A percentile compares a stretch with the other conserved stretches of the same genome.
phyloP scores from a whole-genome alignment of 768 basidiomycete species.

The Saitozyma podzolica region DNA sequence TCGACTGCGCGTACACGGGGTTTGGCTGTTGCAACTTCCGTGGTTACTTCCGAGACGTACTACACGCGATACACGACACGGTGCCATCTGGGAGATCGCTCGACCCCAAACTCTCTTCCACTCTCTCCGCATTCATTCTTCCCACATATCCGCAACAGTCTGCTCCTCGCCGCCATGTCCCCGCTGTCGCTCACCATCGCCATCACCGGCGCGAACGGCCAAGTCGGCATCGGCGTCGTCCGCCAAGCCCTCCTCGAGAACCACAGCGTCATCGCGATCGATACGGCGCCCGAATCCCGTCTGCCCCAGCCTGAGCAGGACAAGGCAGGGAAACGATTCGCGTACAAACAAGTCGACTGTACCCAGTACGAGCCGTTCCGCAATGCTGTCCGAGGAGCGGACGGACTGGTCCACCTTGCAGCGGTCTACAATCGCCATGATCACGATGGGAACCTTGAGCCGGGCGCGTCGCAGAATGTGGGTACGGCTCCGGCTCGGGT shows the following conservation, averaged over 20 bases:
- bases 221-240: constrained; percentile 21
- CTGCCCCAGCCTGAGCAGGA: neutral
- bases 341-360: constrained; percentile 20
- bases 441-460: constrained; percentile 11
- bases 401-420: constrained; percentile 44
- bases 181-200: constrained; percentile 15
- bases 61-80: too few relatives aligned
- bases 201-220: constrained; percentile 35
- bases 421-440: constrained; percentile 21
- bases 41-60: too few relatives aligned
- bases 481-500: constrained; percentile 3
- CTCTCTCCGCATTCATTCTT: too few relatives aligned
- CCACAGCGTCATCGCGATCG: constrained; percentile 36
- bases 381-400: constrained; percentile 24
- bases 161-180: too few relatives aligned
- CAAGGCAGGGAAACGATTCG: constrained; percentile 1
- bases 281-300: constrained; percentile 11
- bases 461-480: constrained; percentile 10
- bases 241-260: constrained; percentile 25
- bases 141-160: too few relatives aligned
- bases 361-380: constrained; percentile 24
- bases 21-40: too few relatives aligned
- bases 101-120: too few relatives aligned
- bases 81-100: too few relatives aligned
- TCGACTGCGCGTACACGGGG: too few relatives aligned